A percentile compares a stretch with the other conserved stretches of the same genome.
These are phyloP conservation scores for Termitomyces sp. DNA, from an alignment of 768 basidiomycete genomes.

Conservation along the genomic window DNA sequence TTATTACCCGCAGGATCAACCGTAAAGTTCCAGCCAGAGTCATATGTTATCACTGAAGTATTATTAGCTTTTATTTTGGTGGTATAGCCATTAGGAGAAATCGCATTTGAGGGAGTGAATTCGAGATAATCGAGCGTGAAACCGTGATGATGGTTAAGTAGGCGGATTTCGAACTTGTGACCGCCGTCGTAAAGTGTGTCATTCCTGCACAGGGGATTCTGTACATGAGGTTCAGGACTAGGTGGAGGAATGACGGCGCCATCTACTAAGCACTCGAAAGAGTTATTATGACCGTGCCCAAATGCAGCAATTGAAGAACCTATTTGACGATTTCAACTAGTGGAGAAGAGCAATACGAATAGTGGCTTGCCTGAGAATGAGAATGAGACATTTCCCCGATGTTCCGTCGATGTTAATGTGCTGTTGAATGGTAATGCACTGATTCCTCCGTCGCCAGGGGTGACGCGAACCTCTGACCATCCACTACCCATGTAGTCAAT, in stretches of 20 bases:
- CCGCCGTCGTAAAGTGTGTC: too few relatives aligned
- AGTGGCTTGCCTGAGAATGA: not conserved
- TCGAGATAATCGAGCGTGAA: conserved; percentile 7
- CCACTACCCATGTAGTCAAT: not conserved
- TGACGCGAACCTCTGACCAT: not conserved
- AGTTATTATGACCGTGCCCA: not conserved
- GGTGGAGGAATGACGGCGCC: too few relatives aligned
- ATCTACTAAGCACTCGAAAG: not conserved
- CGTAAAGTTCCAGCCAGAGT: not conserved
- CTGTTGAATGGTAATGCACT: not conserved
- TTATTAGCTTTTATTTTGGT: not conserved
- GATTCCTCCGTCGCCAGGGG: too few relatives aligned
- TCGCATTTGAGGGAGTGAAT: not conserved
- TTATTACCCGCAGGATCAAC: not conserved
- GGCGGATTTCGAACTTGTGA: too few relatives aligned
- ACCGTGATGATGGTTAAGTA: not conserved
- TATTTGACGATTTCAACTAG: not conserved
- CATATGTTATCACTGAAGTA: not conserved
- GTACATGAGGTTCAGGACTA: too few relatives aligned
- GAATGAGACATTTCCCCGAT: not conserved
- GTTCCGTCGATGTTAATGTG: not conserved
- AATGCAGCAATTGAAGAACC: not conserved
- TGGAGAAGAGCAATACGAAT: not conserved
- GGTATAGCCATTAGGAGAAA: not conserved
- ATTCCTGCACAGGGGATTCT: too few relatives aligned